Evolutionary conservation across 495 filamentous ascomycete species (phyloP).

Genomic region (Lindgomyces ingoldianus): DNA sequence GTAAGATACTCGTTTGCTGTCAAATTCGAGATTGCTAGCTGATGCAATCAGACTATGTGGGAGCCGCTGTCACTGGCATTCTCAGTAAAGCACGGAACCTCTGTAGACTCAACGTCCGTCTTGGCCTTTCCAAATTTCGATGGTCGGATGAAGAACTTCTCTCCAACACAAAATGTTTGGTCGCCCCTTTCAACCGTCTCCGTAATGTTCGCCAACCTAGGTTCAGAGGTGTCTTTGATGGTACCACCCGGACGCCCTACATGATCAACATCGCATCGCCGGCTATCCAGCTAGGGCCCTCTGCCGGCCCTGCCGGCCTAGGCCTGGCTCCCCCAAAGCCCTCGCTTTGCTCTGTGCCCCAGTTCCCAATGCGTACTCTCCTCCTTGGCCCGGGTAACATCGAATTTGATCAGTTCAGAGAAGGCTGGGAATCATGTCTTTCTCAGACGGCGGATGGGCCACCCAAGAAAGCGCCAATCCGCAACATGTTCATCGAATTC

Average conservation of each 20-base stretch:
- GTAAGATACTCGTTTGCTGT: neutral
- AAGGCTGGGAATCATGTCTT: conserved; percentile 23
- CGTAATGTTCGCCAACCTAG: conserved; percentile 30
- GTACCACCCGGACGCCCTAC: neutral
- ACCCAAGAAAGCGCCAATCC: conserved; percentile 21
- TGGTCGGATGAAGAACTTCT: conserved; percentile 28
- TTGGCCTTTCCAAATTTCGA: conserved; percentile 24
- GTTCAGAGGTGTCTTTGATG: conserved; percentile 24
- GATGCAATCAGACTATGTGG: conserved; percentile 27
- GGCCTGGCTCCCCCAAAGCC: neutral
- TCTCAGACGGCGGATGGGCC: neutral
- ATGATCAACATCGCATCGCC: conserved; percentile 10
- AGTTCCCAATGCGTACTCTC: conserved; percentile 5
- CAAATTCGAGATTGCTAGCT: neutral
- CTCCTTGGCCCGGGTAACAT: conserved; percentile 2
- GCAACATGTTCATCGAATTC: conserved; percentile 32
- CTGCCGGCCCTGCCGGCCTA: too few species aligned
- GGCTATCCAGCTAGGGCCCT: neutral
- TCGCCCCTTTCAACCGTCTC: conserved; percentile 34
- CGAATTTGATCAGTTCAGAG: conserved; percentile 21
- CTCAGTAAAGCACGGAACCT: conserved; percentile 27
- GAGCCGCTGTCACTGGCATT: conserved; percentile 27
- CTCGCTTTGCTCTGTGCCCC: conserved; percentile 26
- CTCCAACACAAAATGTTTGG: conserved; percentile 14
- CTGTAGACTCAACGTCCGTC: conserved; percentile 26